phyloP scores from a whole-genome alignment of 129 eudicot species.

The Flaveria trinervia region DNA sequence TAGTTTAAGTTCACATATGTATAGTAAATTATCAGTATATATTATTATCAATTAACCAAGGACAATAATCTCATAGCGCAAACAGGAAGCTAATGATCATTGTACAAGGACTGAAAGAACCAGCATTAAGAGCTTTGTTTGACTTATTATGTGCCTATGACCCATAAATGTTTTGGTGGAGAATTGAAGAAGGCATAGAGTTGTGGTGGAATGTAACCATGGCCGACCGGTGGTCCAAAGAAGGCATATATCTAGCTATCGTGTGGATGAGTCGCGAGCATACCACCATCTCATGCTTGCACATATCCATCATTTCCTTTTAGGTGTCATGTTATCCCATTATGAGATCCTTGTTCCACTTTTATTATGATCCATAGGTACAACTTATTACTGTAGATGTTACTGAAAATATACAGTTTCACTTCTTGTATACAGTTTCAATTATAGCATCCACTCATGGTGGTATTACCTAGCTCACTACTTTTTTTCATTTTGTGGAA shows the following conservation, averaged over 20 bases:
- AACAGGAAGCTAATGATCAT: neutral
- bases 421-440: too few species aligned
- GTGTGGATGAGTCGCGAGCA: conserved; percentile 32
- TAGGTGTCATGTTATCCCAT: conserved; percentile 10
- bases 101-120: conserved; percentile 1
- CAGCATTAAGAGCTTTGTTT: conserved; percentile 12
- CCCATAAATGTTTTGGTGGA: conserved; percentile 5
- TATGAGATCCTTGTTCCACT: neutral
- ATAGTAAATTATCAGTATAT: neutral
- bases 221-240: conserved; percentile 34
- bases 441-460: neutral
- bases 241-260: conserved; percentile 27
- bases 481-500: neutral
- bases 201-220: conserved; percentile 30
- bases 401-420: too few species aligned
- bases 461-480: neutral
- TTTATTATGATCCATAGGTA: neutral
- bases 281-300: conserved; percentile 17
- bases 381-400: neutral
- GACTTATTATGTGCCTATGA: conserved; percentile 5
- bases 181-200: neutral
- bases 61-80: neutral
- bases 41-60: neutral
- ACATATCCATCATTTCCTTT: conserved; percentile 27
- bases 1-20: neutral